A percentile compares a stretch with the other conserved stretches of the same genome.
These are phyloP conservation scores for Zygotorulaspora danielsina DNA, from an alignment of 805 yeast genomes.

Conservation along the genomic window DNA sequence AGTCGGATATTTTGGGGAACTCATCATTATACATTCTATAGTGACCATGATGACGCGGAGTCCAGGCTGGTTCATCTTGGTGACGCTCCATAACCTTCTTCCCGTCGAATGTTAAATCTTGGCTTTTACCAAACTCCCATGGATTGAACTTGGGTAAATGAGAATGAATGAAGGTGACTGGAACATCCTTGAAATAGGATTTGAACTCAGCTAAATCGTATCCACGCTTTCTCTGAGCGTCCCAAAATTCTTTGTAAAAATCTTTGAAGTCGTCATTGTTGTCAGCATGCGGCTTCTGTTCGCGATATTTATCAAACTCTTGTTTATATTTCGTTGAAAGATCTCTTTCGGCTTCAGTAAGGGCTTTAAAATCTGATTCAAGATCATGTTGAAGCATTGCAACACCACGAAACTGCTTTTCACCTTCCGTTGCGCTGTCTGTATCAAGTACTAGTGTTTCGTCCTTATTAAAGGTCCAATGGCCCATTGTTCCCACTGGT, in stretches of 20 bases:
- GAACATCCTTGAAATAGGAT: slow-evolving; percentile 11
- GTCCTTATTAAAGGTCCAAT: slow-evolving; percentile 22
- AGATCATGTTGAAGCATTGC: slow-evolving; percentile 79
- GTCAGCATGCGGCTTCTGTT: background rate
- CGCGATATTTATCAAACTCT: background rate
- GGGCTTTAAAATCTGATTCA: slow-evolving; percentile 46
- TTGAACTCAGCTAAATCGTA: slow-evolving; percentile 6
- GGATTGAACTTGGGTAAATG: slow-evolving; percentile 42
- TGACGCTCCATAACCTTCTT: slow-evolving; percentile 11
- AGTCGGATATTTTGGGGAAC: slow-evolving; percentile 17
- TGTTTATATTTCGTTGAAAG: slow-evolving; percentile 8
- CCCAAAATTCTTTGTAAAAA: slow-evolving; percentile 12
- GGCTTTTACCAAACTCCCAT: slow-evolving; percentile 18
- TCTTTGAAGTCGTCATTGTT: slow-evolving; percentile 5
- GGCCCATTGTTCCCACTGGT: slow-evolving; percentile 39
- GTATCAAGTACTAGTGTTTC: slow-evolving; percentile 15
- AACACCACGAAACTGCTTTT: slow-evolving; percentile 48
- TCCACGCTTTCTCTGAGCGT: slow-evolving; percentile 4
- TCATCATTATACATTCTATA: slow-evolving; percentile 18
- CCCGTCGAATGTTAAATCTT: slow-evolving; percentile 22
- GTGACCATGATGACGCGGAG: slow-evolving; percentile 12
- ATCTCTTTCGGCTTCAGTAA: slow-evolving; percentile 14
- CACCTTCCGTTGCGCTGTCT: slow-evolving; percentile 24
- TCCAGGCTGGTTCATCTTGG: slow-evolving; percentile 12
- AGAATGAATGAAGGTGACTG: slow-evolving; percentile 39